These are phyloP conservation scores for Nicotiana sylvestris DNA, from an alignment of 257 asterid genomes.

Conservation along the genomic window DNA sequence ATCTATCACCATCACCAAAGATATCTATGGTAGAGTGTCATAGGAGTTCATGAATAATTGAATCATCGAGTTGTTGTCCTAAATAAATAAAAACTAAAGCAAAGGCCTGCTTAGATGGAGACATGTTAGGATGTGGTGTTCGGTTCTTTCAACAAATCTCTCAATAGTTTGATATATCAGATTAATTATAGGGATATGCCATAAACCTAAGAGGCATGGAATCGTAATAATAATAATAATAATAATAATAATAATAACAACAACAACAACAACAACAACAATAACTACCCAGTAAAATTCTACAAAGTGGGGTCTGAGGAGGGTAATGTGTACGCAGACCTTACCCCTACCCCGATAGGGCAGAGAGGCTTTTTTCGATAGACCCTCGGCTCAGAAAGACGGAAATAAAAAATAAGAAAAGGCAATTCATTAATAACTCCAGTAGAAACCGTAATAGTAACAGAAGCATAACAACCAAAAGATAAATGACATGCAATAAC, in stretches of 20 bases:
- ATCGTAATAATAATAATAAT: background rate
- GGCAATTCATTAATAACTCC: too few relatives aligned
- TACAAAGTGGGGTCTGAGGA: too few relatives aligned
- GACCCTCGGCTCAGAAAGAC: too few relatives aligned
- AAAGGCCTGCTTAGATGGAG: background rate
- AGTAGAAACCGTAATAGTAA: too few relatives aligned
- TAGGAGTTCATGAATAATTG: background rate
- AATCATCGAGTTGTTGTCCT: background rate
- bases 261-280: too few relatives aligned
- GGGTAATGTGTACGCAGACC: too few relatives aligned
- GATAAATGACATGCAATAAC: too few relatives aligned
- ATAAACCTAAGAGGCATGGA: background rate
- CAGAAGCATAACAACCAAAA: too few relatives aligned
- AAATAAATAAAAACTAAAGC: background rate
- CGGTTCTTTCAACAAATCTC: background rate
- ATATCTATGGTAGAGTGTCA: constrained; percentile 6
- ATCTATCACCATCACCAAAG: background rate
- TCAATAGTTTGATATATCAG: background rate
- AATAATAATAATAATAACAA: background rate
- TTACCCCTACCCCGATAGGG: too few relatives aligned
- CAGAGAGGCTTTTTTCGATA: too few relatives aligned
- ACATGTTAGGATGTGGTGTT: background rate
- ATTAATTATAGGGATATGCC: background rate
- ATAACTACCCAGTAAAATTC: too few relatives aligned
- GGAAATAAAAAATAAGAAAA: too few relatives aligned